Conservation (phyloP, 176 grass and related monocot species). For the Urochloa ruziziensis region DNA sequence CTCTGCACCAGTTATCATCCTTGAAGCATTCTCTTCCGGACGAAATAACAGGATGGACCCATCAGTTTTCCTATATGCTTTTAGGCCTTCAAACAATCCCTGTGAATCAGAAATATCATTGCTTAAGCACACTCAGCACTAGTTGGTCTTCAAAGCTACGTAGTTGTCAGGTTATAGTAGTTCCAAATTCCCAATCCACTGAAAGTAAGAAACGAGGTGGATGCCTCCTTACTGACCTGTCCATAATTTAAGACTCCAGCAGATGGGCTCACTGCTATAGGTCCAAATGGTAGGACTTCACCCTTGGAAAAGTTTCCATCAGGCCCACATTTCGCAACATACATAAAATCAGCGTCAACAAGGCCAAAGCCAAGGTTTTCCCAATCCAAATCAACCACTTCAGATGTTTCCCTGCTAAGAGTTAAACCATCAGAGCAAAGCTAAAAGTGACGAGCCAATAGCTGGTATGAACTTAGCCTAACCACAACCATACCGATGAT, state of each 20-base stretch:
- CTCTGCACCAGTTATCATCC: slow-evolving; percentile 80
- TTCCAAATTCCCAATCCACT: background rate
- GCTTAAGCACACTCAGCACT: background rate
- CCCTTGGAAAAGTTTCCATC: slow-evolving; percentile 71
- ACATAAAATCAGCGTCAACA: slow-evolving; percentile 79
- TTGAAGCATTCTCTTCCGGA: slow-evolving; percentile 60
- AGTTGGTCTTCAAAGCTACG: background rate
- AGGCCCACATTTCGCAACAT: slow-evolving; percentile 49
- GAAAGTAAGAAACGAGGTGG: background rate
- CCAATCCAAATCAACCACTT: slow-evolving; percentile 65
- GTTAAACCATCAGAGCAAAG: background rate
- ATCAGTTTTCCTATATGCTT: slow-evolving; percentile 82
- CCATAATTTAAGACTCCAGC: slow-evolving; percentile 93
- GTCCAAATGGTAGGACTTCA: slow-evolving; percentile 64
- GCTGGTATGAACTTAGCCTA: background rate
- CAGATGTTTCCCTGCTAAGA: slow-evolving; percentile 46
- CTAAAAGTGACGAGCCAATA: background rate
- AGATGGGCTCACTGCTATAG: slow-evolving; percentile 66
- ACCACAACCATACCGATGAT: background rate
- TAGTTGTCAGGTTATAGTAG: background rate
- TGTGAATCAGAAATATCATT: slow-evolving; percentile 21
- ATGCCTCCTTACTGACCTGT: slow-evolving; percentile 47
- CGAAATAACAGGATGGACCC: slow-evolving; percentile 77
- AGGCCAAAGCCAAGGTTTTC: slow-evolving; percentile 78
- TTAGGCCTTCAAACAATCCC: slow-evolving; percentile 91